Conservation (phyloP, 2,329 filamentous ascomycete species). For the Diaporthe amygdali region DNA sequence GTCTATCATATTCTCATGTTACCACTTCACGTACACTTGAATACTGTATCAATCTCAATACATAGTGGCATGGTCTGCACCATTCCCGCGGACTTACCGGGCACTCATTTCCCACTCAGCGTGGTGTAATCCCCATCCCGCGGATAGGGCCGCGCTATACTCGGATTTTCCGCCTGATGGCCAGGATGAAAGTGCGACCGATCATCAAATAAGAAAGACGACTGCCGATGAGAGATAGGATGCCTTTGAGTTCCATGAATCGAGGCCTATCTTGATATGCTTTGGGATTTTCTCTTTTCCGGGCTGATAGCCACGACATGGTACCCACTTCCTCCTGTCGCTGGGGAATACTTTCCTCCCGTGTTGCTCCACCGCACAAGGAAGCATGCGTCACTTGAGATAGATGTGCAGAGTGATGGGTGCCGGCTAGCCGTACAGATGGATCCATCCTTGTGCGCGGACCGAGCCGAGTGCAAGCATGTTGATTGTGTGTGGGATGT, state of each 20-base stretch:
- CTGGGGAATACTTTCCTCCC: conserved; percentile 4
- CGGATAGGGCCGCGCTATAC: background rate
- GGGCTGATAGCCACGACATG: background rate
- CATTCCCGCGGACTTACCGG: background rate
- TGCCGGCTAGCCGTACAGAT: background rate
- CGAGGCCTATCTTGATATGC: background rate
- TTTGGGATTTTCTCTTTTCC: conserved; percentile 8
- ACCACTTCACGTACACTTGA: background rate
- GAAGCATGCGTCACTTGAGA: background rate
- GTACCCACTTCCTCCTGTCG: background rate
- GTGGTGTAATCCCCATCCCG: background rate
- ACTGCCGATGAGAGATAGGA: background rate
- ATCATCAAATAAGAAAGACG: background rate
- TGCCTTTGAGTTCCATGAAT: background rate
- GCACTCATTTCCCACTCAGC: background rate
- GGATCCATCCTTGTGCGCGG: background rate
- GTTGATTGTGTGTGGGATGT: background rate
- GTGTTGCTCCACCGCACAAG: background rate
- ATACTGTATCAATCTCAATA: no score
- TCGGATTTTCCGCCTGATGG: background rate
- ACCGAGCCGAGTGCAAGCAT: background rate
- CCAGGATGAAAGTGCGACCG: background rate
- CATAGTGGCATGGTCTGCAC: no score
- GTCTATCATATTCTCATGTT: background rate
- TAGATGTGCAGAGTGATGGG: background rate